Evolutionary conservation across 2,329 filamentous ascomycete species (phyloP).

Genomic region (Pseudonectria buxi): DNA sequence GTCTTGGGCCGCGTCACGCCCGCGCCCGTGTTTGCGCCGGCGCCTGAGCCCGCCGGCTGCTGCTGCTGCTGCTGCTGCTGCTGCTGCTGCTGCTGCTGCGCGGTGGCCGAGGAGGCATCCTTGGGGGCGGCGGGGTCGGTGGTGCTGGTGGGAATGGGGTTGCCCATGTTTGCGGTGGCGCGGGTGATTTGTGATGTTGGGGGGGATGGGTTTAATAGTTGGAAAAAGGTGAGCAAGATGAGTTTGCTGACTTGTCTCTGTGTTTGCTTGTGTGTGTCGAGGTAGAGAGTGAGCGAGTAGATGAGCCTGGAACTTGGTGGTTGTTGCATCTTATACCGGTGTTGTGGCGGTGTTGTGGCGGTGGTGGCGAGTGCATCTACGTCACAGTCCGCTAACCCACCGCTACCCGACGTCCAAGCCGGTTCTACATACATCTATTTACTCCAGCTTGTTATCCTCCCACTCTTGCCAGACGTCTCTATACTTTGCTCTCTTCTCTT

Average conservation of each 20-base stretch:
- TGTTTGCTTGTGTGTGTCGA: too few relatives aligned
- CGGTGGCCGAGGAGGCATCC: constrained; percentile 6
- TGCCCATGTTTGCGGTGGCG: constrained; percentile 21
- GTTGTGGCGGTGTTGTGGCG: constrained; percentile 7
- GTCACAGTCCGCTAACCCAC: constrained; percentile 10
- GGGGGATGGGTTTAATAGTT: neutral
- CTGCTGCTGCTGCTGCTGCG: constrained; percentile 8
- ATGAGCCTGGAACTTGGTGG: too few relatives aligned
- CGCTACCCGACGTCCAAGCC: neutral
- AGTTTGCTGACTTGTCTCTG: too few relatives aligned
- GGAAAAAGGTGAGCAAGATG: too few relatives aligned
- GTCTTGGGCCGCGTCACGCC: constrained; percentile 42
- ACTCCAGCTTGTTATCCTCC: too few relatives aligned
- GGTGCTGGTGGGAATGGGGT: constrained; percentile 13
- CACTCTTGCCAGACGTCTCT: too few relatives aligned
- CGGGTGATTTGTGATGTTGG: neutral
- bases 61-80: constrained; percentile 6
- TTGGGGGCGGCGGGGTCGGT: constrained; percentile 6
- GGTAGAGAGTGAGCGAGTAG: neutral
- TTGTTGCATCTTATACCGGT: constrained; percentile 16
- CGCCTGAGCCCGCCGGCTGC: constrained; percentile 32
- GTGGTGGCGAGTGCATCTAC: constrained; percentile 20
- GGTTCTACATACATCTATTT: too few relatives aligned
- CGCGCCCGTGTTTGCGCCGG: constrained; percentile 43
- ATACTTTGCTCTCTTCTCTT: too few relatives aligned